Evolutionary conservation across 2,329 filamentous ascomycete species (phyloP).

Genomic region (Microthyrium microscopicum): DNA sequence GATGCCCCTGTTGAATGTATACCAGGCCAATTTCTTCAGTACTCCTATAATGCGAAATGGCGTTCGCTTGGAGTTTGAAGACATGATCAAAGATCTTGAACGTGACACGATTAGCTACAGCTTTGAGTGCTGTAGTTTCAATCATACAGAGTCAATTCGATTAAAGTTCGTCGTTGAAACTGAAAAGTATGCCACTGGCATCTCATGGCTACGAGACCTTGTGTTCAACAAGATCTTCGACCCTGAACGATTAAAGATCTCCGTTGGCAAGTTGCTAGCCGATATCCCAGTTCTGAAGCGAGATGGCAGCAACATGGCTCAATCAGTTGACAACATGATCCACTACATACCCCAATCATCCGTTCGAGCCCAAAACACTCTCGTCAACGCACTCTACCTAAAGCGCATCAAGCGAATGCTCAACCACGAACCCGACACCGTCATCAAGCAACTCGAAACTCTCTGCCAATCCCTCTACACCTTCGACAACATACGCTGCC

Average conservation of each 20-base stretch:
- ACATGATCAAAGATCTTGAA: conserved; percentile 82
- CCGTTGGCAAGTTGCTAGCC: conserved; percentile 66
- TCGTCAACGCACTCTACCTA: conserved; percentile 77
- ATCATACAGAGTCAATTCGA: conserved; percentile 66
- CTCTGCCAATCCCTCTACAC: conserved; percentile 62
- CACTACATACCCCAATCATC: conserved; percentile 66
- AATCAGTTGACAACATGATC: conserved; percentile 53
- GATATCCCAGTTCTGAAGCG: conserved; percentile 89
- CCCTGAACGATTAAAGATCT: conserved; percentile 41
- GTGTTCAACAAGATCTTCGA: conserved; percentile 87
- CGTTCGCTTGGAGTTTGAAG: conserved; percentile 67
- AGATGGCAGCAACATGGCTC: conserved; percentile 53
- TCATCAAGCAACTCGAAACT: conserved; percentile 61
- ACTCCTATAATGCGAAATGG: conserved; percentile 68
- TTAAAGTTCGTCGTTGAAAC: conserved; percentile 76
- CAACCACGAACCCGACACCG: conserved; percentile 54
- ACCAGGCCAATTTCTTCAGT: conserved; percentile 87
- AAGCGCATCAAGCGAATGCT: conserved; percentile 72
- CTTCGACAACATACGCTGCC: conserved; percentile 68
- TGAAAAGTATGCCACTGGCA: conserved; percentile 67
- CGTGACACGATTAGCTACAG: conserved; percentile 76
- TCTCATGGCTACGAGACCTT: conserved; percentile 71
- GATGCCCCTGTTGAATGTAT: conserved; percentile 70
- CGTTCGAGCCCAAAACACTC: conserved; percentile 58
- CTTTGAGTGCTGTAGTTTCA: conserved; percentile 50